These are phyloP conservation scores for Dillenia turbinata DNA, from an alignment of 164 flowering plant species.

Conservation along the genomic window DNA sequence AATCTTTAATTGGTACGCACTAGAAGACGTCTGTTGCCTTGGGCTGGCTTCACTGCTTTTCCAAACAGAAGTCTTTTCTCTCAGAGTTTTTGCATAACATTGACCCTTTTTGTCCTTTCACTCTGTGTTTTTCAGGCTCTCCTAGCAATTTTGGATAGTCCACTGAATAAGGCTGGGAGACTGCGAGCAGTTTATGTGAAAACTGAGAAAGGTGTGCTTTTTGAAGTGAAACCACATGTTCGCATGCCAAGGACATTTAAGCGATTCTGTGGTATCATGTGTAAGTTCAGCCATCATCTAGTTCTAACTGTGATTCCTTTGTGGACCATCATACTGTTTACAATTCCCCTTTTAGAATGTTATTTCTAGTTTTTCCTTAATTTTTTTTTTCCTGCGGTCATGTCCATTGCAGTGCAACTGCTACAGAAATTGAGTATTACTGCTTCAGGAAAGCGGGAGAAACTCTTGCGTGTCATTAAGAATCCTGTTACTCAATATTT, in stretches of 20 bases:
- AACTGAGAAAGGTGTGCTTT: slow-evolving; percentile 82
- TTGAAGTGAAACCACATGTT: slow-evolving; percentile 85
- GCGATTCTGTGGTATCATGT: slow-evolving; percentile 83
- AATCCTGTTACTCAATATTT: slow-evolving; percentile 86
- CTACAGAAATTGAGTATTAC: slow-evolving; percentile 69
- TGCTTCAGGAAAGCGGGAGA: slow-evolving; percentile 72
- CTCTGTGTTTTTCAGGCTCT: slow-evolving; percentile 53
- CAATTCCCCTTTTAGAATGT: neutral
- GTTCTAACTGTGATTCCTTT: too few species aligned
- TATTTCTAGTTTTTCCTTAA: neutral
- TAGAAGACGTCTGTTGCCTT: too few species aligned
- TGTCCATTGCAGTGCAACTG: slow-evolving; percentile 62
- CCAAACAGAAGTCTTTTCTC: too few species aligned
- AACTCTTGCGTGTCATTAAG: slow-evolving; percentile 72
- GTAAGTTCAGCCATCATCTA: slow-evolving; percentile 41
- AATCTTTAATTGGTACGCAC: too few species aligned
- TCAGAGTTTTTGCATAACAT: too few species aligned
- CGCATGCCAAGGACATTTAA: slow-evolving; percentile 93
- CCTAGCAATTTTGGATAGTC: slow-evolving; percentile 72
- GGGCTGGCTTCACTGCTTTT: too few species aligned
- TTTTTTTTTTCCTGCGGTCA: too few species aligned
- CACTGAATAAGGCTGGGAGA: slow-evolving; percentile 77
- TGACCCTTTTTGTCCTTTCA: too few species aligned
- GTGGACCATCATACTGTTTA: too few species aligned
- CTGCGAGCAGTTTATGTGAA: slow-evolving; percentile 72